Percentiles rank a stretch among this genome's conserved stretches.
Evolutionary conservation across 345 rosid species (phyloP).

Genomic region (Hevea brasiliensis): DNA sequence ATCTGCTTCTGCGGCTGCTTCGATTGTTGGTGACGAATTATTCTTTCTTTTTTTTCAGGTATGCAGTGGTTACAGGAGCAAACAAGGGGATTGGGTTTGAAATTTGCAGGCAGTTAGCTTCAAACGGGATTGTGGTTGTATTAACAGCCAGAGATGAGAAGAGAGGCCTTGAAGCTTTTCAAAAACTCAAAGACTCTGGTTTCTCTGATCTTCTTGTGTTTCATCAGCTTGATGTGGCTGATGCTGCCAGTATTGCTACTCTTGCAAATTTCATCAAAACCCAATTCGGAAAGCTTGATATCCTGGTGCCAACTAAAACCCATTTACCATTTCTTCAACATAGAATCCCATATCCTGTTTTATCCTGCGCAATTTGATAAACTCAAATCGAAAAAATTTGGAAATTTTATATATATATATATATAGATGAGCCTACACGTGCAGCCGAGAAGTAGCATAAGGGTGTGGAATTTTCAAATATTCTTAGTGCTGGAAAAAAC

Average conservation of each 20-base stretch:
- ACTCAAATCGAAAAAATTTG: too few species aligned
- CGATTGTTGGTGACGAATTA: neutral
- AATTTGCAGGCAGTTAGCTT: slow-evolving; percentile 17
- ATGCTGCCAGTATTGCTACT: slow-evolving; percentile 2
- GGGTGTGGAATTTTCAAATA: too few species aligned
- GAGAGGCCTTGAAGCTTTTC: slow-evolving; percentile 16
- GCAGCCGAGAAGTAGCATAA: too few species aligned
- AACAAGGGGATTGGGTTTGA: slow-evolving; percentile 39
- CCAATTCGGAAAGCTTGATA: slow-evolving; percentile 28
- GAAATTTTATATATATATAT: too few species aligned
- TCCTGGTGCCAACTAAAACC: slow-evolving; percentile 8
- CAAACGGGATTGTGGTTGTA: slow-evolving; percentile 12
- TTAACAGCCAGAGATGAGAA: slow-evolving; percentile 18
- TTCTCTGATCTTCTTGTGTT: slow-evolving; percentile 15
- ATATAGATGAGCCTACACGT: too few species aligned
- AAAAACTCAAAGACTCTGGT: slow-evolving; percentile 7
- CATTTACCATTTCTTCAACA: neutral
- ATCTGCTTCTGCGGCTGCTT: too few species aligned
- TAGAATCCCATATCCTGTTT: too few species aligned
- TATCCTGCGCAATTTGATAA: too few species aligned
- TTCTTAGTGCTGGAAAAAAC: too few species aligned
- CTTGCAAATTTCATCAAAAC: slow-evolving; percentile 20
- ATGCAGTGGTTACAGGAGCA: slow-evolving; percentile 38
- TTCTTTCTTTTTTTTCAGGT: slow-evolving; percentile 2
- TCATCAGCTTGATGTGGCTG: slow-evolving; percentile 24